Base-by-base conservation (phyloP, 1,284 basidiomycete genomes). In the Boletus sp. region DNA sequence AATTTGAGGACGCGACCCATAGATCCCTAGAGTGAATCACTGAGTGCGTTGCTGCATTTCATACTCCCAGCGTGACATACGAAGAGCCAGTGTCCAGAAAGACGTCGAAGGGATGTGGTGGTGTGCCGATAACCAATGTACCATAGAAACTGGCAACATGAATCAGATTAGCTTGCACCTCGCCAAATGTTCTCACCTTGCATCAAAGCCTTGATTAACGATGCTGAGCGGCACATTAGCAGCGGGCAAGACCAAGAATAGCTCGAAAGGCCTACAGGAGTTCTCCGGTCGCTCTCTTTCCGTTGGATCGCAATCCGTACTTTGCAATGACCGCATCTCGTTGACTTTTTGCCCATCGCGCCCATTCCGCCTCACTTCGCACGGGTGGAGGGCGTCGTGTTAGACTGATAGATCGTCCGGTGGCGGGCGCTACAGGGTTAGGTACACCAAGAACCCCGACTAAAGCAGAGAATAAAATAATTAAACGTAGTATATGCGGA, bases 51-150 rank as follows among this genome's bases (percentile, higher is more conserved):
- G 1, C 16, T 19, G 11, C 6, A 51, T 9, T 11, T 37, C 49
- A 17, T 13, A 17, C 6, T 3, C 40, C 30, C 16, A 37, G 19
- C 8, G 16, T 25, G 27, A 85, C 72, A 17, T 64, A 74, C 72
- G 54, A 83, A 81, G 40, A 86, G 9, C 73, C 73, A 0, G 71
- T 87, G 68, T 87, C 79, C 55, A 81, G 38, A 25, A 76, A 62
- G 44, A 78, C 71, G 33, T 70, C 57, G 33, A 72, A 76, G 2
- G 62, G 58, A 52, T 43, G 38, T 2, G 65, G 65, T 17, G 74
- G 75, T 3, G 71, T 75, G 19, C 76, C 74, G 13, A 77, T 62
- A 23, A 60, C 64, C 17, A 76, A 27, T 0, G 66, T 56, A 46
- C 74, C 75, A 30, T 67, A 69, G 40, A 65, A 75, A 30, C 76